phyloP scores from a whole-genome alignment of 2,329 filamentous ascomycete genomes.

The Rutstroemia sp. region DNA sequence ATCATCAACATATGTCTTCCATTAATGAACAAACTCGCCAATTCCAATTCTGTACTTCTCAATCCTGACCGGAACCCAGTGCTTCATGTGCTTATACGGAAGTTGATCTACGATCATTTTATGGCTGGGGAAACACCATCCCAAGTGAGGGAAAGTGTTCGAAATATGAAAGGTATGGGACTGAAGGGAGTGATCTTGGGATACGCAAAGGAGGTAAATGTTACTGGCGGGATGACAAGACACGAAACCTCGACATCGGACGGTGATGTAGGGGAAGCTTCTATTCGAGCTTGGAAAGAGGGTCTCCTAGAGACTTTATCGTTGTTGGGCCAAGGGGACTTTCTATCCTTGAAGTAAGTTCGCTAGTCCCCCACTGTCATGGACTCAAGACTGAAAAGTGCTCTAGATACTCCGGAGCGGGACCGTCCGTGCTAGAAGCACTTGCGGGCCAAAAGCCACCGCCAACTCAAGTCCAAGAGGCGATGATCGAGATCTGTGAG shows the following conservation, averaged over 20 bases:
- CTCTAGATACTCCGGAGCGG: conserved; percentile 40
- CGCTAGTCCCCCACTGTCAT: background rate
- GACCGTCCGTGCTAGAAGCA: conserved; percentile 34
- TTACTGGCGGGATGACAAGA: background rate
- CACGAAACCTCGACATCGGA: background rate
- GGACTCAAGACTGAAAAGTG: background rate
- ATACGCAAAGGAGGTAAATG: conserved; percentile 65
- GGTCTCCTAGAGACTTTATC: conserved; percentile 45
- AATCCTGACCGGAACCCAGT: conserved; percentile 63
- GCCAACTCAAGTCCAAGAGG: conserved; percentile 36
- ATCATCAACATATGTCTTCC: conserved; percentile 9
- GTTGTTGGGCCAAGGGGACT: conserved; percentile 44
- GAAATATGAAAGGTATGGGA: conserved; percentile 61
- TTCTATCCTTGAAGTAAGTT: conserved; percentile 42
- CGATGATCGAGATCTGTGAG: conserved; percentile 29
- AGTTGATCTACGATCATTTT: conserved; percentile 83
- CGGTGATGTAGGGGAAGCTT: conserved; percentile 1
- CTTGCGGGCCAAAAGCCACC: conserved; percentile 34
- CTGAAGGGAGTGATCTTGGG: conserved; percentile 77
- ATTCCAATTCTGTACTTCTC: conserved; percentile 8
- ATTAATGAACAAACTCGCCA: conserved; percentile 2
- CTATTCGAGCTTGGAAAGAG: conserved; percentile 36
- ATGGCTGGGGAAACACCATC: conserved; percentile 67
- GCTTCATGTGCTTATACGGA: conserved; percentile 60
- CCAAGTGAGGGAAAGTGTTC: conserved; percentile 59